Percentiles rank a stretch among this genome's conserved stretches.
phyloP scores from a whole-genome alignment of 2,329 filamentous ascomycete genomes.

The Fusarium nodosum region DNA sequence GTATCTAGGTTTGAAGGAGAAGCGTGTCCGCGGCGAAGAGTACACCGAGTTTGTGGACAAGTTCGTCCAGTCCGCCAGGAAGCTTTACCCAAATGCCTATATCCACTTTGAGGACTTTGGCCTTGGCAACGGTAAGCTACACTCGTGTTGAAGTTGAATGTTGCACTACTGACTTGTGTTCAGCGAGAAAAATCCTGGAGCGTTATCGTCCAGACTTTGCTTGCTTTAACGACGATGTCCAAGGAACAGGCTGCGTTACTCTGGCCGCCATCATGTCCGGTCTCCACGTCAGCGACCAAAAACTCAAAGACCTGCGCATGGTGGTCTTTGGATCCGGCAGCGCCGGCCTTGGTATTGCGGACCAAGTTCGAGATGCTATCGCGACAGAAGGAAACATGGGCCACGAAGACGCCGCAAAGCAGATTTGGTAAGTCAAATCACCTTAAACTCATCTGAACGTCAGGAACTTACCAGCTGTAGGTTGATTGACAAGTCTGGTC shows the following conservation, averaged over 20 bases:
- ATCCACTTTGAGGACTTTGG: slow-evolving; percentile 95
- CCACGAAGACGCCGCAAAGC: slow-evolving; percentile 80
- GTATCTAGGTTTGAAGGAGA: slow-evolving; percentile 80
- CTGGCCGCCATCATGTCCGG: slow-evolving; percentile 85
- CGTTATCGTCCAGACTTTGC: slow-evolving; percentile 79
- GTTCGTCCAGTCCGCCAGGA: slow-evolving; percentile 77
- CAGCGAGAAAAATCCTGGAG: slow-evolving; percentile 80
- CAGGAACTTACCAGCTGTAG: slow-evolving; percentile 56
- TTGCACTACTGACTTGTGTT: background rate
- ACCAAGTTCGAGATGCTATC: slow-evolving; percentile 86
- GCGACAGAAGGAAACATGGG: slow-evolving; percentile 74
- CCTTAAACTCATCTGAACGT: background rate
- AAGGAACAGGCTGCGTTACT: slow-evolving; percentile 90
- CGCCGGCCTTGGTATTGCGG: slow-evolving; percentile 87
- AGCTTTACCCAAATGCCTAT: slow-evolving; percentile 82
- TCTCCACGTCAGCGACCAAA: slow-evolving; percentile 75
- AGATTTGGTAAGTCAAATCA: slow-evolving; percentile 74
- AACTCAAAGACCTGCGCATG: slow-evolving; percentile 76
- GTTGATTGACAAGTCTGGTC: slow-evolving; percentile 85
- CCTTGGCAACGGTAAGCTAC: slow-evolving; percentile 71
- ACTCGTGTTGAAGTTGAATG: background rate
- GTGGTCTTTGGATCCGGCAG: slow-evolving; percentile 85
- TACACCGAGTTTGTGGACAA: slow-evolving; percentile 84
- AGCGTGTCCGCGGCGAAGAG: slow-evolving; percentile 74
- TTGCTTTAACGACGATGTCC: slow-evolving; percentile 93